These are phyloP conservation scores for Tanozyma kutaoensis DNA, from an alignment of 805 yeast genomes.

Conservation along the genomic window DNA sequence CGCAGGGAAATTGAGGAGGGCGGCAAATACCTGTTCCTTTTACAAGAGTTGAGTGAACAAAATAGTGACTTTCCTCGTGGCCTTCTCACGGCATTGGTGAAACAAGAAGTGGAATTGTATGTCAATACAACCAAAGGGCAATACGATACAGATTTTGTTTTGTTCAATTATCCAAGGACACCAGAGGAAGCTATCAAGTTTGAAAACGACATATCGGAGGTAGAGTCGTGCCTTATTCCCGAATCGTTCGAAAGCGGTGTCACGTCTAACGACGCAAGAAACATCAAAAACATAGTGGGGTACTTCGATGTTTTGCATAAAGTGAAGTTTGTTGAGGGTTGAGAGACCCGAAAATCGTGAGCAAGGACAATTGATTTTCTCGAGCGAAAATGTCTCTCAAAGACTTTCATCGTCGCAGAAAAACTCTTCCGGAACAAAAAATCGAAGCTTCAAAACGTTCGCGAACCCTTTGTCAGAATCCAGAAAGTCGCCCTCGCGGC, in stretches of 20 bases:
- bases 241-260: slow-evolving; percentile 4
- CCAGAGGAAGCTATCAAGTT: slow-evolving; percentile 60
- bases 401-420: too few relatives aligned
- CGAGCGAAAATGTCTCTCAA: too few relatives aligned
- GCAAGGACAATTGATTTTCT: too few relatives aligned
- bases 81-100: slow-evolving; percentile 35
- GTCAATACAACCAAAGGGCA: slow-evolving; percentile 24
- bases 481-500: slow-evolving; percentile 65
- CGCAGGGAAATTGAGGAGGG: slow-evolving; percentile 27
- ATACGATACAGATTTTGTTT: slow-evolving; percentile 31
- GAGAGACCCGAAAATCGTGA: too few relatives aligned
- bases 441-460: slow-evolving; percentile 30
- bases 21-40: slow-evolving; percentile 37
- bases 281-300: slow-evolving; percentile 35
- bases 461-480: slow-evolving; percentile 73
- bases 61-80: slow-evolving; percentile 27
- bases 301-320: slow-evolving; percentile 61
- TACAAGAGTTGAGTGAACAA: slow-evolving; percentile 27
- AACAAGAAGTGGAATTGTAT: slow-evolving; percentile 19
- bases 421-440: slow-evolving; percentile 61
- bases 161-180: slow-evolving; percentile 46
- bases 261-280: slow-evolving; percentile 8
- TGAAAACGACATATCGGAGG: slow-evolving; percentile 52
- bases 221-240: slow-evolving; percentile 23
- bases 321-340: too few relatives aligned